Percentiles rank a stretch among this genome's conserved stretches.
Evolutionary conservation across 2,329 filamentous ascomycete genomes (phyloP).

Genomic region (Aureobasidium sp.): DNA sequence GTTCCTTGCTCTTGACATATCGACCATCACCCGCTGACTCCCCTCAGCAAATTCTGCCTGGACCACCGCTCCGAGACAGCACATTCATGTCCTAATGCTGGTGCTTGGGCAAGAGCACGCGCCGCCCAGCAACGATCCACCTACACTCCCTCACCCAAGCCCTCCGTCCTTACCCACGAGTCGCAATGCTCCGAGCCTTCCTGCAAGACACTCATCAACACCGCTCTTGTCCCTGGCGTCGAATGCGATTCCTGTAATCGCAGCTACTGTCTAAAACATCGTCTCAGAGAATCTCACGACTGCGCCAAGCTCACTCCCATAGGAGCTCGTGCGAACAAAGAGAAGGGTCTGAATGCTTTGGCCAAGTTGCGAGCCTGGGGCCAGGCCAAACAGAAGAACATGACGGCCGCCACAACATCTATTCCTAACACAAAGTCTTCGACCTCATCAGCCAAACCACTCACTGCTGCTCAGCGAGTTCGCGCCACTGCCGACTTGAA

Average conservation of each 20-base stretch:
- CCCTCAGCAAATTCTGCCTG: slow-evolving; percentile 60
- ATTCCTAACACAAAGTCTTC: neutral
- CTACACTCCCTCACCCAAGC: slow-evolving; percentile 36
- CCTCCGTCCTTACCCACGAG: slow-evolving; percentile 52
- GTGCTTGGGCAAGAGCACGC: slow-evolving; percentile 51
- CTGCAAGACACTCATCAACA: slow-evolving; percentile 67
- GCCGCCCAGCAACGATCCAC: slow-evolving; percentile 31
- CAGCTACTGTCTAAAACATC: slow-evolving; percentile 71
- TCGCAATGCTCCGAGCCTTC: slow-evolving; percentile 59
- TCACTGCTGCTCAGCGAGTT: slow-evolving; percentile 56
- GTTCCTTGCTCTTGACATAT: slow-evolving; percentile 12
- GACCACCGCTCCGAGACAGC: slow-evolving; percentile 84
- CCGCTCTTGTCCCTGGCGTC: slow-evolving; percentile 58
- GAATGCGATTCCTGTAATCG: slow-evolving; percentile 66
- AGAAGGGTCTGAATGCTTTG: slow-evolving; percentile 67
- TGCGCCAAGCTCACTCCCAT: slow-evolving; percentile 66
- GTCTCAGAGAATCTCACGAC: slow-evolving; percentile 72
- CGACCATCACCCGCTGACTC: neutral
- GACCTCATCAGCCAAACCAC: slow-evolving; percentile 23
- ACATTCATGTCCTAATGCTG: slow-evolving; percentile 60
- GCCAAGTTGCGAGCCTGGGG: slow-evolving; percentile 76
- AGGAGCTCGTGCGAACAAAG: slow-evolving; percentile 48
- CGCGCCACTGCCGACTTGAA: slow-evolving; percentile 72
- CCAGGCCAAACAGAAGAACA: slow-evolving; percentile 49
- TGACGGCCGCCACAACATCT: slow-evolving; percentile 15